Conservation (phyloP, 345 rosid species). For the Rubroshorea leprosula region DNA sequence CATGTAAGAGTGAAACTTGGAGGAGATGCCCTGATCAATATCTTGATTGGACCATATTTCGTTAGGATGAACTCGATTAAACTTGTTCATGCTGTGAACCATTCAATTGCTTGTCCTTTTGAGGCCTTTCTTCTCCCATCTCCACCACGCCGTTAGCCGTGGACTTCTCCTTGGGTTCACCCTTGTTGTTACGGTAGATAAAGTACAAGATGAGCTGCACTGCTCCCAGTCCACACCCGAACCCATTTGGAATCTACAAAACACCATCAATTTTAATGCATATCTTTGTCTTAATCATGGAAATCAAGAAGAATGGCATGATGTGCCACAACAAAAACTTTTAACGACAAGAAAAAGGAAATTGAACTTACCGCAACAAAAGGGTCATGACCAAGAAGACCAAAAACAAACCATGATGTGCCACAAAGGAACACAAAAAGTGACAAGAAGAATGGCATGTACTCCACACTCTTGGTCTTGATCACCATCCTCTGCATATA, state of each 20-base stretch:
- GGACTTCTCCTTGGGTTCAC: slow-evolving; percentile 26
- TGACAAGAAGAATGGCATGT: slow-evolving; percentile 92
- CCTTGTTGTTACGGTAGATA: slow-evolving; percentile 61
- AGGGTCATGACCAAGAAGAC: slow-evolving; percentile 79
- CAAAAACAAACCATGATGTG: slow-evolving; percentile 90
- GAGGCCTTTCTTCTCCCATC: slow-evolving; percentile 27
- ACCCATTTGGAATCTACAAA: slow-evolving; percentile 82
- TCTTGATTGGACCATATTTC: too few species aligned
- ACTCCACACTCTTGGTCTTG: slow-evolving; percentile 91
- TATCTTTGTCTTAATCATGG: too few species aligned
- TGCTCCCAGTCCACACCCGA: slow-evolving; percentile 75
- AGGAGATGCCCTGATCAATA: not conserved
- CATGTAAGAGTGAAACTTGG: not conserved
- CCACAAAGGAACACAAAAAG: slow-evolving; percentile 89
- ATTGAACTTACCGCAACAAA: slow-evolving; percentile 65
- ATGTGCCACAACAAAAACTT: too few species aligned
- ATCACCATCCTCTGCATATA: slow-evolving; percentile 73
- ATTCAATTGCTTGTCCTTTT: slow-evolving; percentile 25
- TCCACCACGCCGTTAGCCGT: slow-evolving; percentile 21
- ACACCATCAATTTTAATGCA: not conserved
- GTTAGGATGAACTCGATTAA: not conserved
- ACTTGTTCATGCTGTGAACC: slow-evolving; percentile 33
- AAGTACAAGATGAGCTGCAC: slow-evolving; percentile 69
- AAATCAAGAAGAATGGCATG: too few species aligned
- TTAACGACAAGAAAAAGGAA: not conserved